phyloP scores from a whole-genome alignment of 2,329 filamentous ascomycete species.

The Myrmaecium sp. region DNA sequence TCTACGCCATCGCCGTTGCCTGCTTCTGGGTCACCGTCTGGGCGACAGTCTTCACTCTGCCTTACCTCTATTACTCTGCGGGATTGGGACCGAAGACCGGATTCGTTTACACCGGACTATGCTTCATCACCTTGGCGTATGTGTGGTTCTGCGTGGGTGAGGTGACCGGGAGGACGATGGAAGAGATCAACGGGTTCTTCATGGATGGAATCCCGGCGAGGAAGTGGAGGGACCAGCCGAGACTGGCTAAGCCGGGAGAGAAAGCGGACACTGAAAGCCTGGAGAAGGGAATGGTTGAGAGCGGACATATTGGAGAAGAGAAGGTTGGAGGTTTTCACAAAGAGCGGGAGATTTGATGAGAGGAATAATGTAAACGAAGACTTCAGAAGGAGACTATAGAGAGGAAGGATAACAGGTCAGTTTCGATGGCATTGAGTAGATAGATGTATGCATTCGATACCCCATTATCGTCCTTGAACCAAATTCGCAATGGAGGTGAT shows the following conservation, averaged over 20 bases:
- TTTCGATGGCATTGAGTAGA: too few species aligned
- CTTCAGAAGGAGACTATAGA: too few species aligned
- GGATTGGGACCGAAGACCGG: conserved; percentile 23
- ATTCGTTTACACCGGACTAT: conserved; percentile 20
- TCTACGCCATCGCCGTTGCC: conserved; percentile 25
- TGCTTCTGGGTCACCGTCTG: conserved; percentile 28
- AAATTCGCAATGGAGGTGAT: too few species aligned
- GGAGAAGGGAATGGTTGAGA: neutral
- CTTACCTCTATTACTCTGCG: conserved; percentile 26
- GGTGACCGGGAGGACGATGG: conserved; percentile 18
- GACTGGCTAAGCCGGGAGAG: too few species aligned
- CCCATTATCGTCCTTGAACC: too few species aligned
- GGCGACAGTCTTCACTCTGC: conserved; percentile 23
- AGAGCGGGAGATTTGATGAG: too few species aligned
- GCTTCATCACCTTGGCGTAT: conserved; percentile 18
- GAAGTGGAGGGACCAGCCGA: too few species aligned
- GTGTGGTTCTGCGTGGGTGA: conserved; percentile 27
- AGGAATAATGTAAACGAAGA: too few species aligned
- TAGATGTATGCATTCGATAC: too few species aligned
- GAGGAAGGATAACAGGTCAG: too few species aligned
- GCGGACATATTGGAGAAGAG: neutral
- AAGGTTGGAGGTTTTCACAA: too few species aligned
- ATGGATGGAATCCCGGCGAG: conserved; percentile 17
- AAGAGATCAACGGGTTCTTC: conserved; percentile 24
- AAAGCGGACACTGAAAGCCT: too few species aligned